A percentile compares a stretch with the other conserved stretches of the same genome.
phyloP scores from a whole-genome alignment of 2,329 filamentous ascomycete genomes.

The Mollisia scopiformis region DNA sequence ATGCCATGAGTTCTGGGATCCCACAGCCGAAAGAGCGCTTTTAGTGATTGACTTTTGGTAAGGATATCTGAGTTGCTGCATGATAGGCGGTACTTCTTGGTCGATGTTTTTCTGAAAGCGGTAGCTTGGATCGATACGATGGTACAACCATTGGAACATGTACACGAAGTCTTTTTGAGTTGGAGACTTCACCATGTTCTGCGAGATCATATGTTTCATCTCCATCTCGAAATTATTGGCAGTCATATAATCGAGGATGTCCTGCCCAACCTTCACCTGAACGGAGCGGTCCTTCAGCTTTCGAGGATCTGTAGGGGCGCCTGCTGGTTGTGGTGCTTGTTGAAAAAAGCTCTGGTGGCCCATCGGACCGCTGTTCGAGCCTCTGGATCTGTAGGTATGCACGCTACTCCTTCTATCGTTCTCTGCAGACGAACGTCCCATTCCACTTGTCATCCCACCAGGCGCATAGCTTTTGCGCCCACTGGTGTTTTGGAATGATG shows the following conservation, averaged over 20 bases:
- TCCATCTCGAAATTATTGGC: slow-evolving; percentile 97
- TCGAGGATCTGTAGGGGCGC: slow-evolving; percentile 83
- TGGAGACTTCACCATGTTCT: slow-evolving; percentile 88
- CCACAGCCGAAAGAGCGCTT: slow-evolving; percentile 91
- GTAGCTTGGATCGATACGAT: slow-evolving; percentile 91
- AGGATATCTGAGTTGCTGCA: slow-evolving; percentile 93
- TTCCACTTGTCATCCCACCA: slow-evolving; percentile 42
- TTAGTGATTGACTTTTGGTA: slow-evolving; percentile 97
- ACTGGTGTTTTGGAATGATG: slow-evolving; percentile 73
- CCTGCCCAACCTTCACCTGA: slow-evolving; percentile 81
- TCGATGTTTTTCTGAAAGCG: slow-evolving; percentile 94
- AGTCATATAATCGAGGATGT: slow-evolving; percentile 88
- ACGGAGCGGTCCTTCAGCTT: slow-evolving; percentile 81
- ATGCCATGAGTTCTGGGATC: slow-evolving; percentile 89
- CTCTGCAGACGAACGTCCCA: slow-evolving; percentile 38
- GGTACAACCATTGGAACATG: slow-evolving; percentile 98
- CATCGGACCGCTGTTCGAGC: slow-evolving; percentile 68
- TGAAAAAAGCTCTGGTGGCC: slow-evolving; percentile 94
- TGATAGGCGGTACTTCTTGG: slow-evolving; percentile 86
- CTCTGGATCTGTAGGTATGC: slow-evolving; percentile 69
- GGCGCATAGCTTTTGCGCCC: slow-evolving; percentile 61
- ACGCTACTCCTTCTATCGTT: slow-evolving; percentile 81
- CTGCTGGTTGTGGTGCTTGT: slow-evolving; percentile 78
- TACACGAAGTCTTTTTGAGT: slow-evolving; percentile 98
- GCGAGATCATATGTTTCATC: slow-evolving; percentile 91